Evolutionary conservation across 495 filamentous ascomycete species (phyloP), one percentile per base, ranked within the genome.

Genomic region (Mycothermus thermophilus): DNA sequence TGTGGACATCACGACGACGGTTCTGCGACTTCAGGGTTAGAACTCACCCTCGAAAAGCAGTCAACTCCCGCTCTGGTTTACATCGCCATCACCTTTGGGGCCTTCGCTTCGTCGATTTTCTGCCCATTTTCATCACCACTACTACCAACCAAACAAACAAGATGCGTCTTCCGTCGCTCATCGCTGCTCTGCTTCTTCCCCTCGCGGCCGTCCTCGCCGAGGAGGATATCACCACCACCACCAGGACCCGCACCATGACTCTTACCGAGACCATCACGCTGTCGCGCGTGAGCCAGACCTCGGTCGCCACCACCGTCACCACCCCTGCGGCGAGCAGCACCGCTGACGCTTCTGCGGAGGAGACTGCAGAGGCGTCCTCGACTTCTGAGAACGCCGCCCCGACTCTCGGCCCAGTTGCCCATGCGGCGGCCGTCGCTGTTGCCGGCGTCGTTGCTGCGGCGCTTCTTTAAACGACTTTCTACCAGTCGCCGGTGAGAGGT

Each of bases 201-300:
- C 52, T 64, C 32, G 38, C 63, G 35, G 48, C 60, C 22, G 42
- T 61, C 25, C 56, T 60, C 6, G 22, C 22, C 11, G 22, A 25
- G 22, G 51, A 50, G 24, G 42, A 49, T 8, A 2, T 40, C 19
- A 42, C 47, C 10, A 63, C 59, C 27, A 55, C 55, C 2, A 71
- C 65, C 26, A 42, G 54, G 32, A 71, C 67, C 36, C 66, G 60
- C 27, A 67, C 59, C 18, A 44, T 59, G 43, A 69, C 66, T 21
- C 56, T 68, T 46, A 71, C 67, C 42, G 60, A 62, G 50, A 70
- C 64, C 13, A 50, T 71, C 52, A 71, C 62, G 35, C 60, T 69
- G 37, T 40, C 47, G 35, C 52, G 51, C 38, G 34, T 34, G 27
- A 52, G 46, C 34, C 46, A 47, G 34, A 51, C 47, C 15, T 38